Evolutionary conservation across 352 stramenopile genomes (phyloP).

Genomic region (Thraustochytrium striatum): DNA sequence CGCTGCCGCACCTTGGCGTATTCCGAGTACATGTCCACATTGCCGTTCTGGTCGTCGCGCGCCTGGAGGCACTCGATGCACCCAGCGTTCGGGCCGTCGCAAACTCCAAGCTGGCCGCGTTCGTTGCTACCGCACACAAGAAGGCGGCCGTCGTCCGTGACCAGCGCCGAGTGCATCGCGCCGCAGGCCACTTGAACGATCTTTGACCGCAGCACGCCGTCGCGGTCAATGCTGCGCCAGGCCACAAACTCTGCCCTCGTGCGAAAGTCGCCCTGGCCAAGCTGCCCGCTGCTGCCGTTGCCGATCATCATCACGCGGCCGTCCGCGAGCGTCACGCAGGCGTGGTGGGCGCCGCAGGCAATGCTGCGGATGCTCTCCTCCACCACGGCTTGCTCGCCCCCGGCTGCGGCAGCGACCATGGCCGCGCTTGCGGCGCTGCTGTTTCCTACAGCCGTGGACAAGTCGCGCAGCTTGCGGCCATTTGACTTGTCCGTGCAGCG

Average conservation of each 20-base stretch:
- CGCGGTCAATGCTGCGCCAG: slow-evolving; percentile 34
- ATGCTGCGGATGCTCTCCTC: not conserved
- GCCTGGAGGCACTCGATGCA: not conserved
- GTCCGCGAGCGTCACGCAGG: slow-evolving; percentile 6
- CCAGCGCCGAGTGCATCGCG: slow-evolving; percentile 7
- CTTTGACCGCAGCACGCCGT: slow-evolving; percentile 38
- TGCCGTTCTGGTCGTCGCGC: too few species aligned
- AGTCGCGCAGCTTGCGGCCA: too few species aligned
- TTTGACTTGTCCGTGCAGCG: too few species aligned
- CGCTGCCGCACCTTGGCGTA: not conserved
- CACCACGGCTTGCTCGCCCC: too few species aligned
- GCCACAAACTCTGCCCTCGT: not conserved
- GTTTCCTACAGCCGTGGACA: too few species aligned
- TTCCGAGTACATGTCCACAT: not conserved
- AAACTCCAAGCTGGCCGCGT: not conserved
- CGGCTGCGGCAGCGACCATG: too few species aligned
- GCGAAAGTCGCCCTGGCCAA: slow-evolving; percentile 25
- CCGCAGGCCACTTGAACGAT: slow-evolving; percentile 34
- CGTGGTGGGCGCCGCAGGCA: not conserved
- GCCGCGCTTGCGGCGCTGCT: too few species aligned
- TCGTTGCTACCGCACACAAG: slow-evolving; percentile 25
- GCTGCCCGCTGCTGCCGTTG: not conserved
- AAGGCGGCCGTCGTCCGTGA: slow-evolving; percentile 39
- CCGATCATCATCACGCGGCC: slow-evolving; percentile 6
- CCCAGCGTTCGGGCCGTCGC: not conserved